Evolutionary conservation across 179 eudicot species (phyloP).

Genomic region (Silene coronaria): DNA sequence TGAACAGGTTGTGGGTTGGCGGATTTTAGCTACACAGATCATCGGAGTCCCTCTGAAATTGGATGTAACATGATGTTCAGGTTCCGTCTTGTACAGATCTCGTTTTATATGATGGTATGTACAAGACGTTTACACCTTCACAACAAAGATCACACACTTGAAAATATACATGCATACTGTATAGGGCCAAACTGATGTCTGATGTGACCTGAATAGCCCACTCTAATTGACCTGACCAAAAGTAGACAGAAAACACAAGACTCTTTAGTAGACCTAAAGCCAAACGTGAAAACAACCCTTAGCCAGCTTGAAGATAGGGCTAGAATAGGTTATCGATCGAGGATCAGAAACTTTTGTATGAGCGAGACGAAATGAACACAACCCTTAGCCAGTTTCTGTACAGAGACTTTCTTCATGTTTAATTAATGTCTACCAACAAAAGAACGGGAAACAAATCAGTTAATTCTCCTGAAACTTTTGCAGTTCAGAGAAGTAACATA

Average conservation of each 20-base stretch:
- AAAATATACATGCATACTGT: background rate
- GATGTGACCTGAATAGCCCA: background rate
- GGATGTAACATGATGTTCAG: slow-evolving; percentile 50
- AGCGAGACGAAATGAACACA: background rate
- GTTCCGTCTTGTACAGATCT: slow-evolving; percentile 68
- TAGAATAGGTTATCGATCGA: background rate
- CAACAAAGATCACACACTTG: background rate
- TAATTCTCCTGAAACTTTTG: slow-evolving; percentile 20
- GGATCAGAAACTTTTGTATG: background rate
- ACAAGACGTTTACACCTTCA: slow-evolving; percentile 44
- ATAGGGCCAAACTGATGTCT: too few relatives aligned
- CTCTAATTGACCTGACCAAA: too few relatives aligned
- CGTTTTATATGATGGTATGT: slow-evolving; percentile 42
- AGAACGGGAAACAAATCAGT: slow-evolving; percentile 4
- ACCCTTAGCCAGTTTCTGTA: background rate
- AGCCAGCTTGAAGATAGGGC: background rate
- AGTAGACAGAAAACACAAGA: too few relatives aligned
- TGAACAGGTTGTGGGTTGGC: slow-evolving; percentile 47
- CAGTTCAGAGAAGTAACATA: slow-evolving; percentile 82
- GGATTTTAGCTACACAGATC: slow-evolving; percentile 38
- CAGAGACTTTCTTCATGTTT: background rate
- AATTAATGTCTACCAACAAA: background rate
- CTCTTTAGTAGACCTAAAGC: too few relatives aligned
- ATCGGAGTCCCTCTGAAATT: slow-evolving; percentile 40
- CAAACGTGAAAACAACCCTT: too few relatives aligned